Percentiles rank a stretch among this genome's conserved stretches.
These are phyloP conservation scores for Lodderomyces theae DNA, from an alignment of 1,139 yeast genomes.

Conservation along the genomic window DNA sequence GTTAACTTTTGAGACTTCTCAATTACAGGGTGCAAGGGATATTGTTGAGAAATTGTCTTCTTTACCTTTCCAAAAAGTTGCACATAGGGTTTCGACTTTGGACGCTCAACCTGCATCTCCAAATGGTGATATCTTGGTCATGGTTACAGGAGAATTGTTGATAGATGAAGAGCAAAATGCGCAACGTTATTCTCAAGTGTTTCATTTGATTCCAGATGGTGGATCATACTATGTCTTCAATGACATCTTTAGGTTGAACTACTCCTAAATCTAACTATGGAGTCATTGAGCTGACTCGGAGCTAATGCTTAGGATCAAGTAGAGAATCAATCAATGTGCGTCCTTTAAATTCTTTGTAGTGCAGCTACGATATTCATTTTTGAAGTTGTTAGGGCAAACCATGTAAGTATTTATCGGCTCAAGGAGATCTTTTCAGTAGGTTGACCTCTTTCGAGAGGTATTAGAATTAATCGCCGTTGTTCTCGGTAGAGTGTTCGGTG, in stretches of 20 bases:
- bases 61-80: conserved; percentile 88
- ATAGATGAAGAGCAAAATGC: conserved; percentile 93
- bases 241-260: conserved; percentile 93
- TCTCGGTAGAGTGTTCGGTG: too few species aligned
- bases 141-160: conserved; percentile 95
- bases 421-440: too few species aligned
- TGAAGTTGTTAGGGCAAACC: too few species aligned
- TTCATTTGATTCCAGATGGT: conserved; percentile 93
- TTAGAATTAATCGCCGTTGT: too few species aligned
- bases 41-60: conserved; percentile 87
- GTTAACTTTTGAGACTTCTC: conserved; percentile 94
- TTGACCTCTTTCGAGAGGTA: too few species aligned
- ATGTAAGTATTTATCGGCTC: too few species aligned
- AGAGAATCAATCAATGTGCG: too few species aligned
- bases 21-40: conserved; percentile 89
- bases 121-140: conserved; percentile 87
- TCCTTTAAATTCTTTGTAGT: too few species aligned
- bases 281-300: too few species aligned
- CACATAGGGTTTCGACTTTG: conserved; percentile 87
- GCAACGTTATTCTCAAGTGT: conserved; percentile 94
- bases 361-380: too few species aligned
- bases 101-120: conserved; percentile 99
- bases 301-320: too few species aligned
- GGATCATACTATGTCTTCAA: conserved; percentile 90
- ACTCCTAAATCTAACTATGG: conserved; percentile 46